Evolutionary conservation across 2,329 filamentous ascomycete genomes (phyloP), one percentile per base, ranked within the genome.

Genomic region (Leptoxyphium fumago): DNA sequence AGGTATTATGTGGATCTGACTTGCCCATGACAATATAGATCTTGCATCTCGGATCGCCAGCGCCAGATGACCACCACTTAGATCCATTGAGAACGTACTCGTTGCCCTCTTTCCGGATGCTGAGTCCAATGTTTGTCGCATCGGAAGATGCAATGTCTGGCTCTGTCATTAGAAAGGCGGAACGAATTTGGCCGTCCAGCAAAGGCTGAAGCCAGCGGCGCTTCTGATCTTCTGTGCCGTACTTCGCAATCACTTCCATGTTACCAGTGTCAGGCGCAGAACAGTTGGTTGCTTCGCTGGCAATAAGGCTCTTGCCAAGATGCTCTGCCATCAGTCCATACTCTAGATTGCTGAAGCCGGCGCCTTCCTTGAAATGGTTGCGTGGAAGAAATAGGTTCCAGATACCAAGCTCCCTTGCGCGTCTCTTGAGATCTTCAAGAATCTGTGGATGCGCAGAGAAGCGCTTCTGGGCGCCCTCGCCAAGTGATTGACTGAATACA

Each of bases 21-120:
- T 96, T 94, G 66, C 86, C 91, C 84, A 98, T 94, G 55, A 94
- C 87, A 49, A 98, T 80, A 69, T 95, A 96, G 62, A 98, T 72
- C 64, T 83, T 75, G 73, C 91, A 98, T 55, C 89, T 77, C 46
- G 82, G 83, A 67, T 98, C 91, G 46, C 91, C 91, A 14, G 88
- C 87, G 52, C 91, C 91, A 50, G 85, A 94, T 26, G 86, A 94
- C 91, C 91, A 98, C 91, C 91, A 98, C 85, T 98, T 98, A 77
- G 78, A 75, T 45, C 91, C 91, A 60, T 96, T 95, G 43, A 98
- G 73, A 14, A 96, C 78, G 60, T 91, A 95, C 55, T 91, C 78
- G 58, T 91, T 78, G 10, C 88, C 89, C 52, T 95, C 86, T 46
- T 76, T 78, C 52, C 70, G 74, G 61, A 98, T 95, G 46, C 73